Evolutionary conservation across 164 flowering plant species (phyloP), one percentile per base, ranked within the genome.

Genomic region (Tetracentron sinense): DNA sequence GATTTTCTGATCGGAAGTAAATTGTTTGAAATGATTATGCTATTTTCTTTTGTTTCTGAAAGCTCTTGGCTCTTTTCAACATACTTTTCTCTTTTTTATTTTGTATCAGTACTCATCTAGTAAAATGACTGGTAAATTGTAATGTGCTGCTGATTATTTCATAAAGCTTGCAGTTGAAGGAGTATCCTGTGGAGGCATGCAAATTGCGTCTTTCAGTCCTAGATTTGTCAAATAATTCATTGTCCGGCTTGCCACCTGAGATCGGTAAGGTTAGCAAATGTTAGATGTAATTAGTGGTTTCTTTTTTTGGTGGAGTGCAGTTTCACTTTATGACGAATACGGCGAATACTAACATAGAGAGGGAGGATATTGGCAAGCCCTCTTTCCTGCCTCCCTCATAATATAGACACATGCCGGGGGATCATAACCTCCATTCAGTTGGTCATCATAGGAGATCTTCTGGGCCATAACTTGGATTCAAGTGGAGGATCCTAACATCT

Each of bases 171-270:
- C 88, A 94, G 99, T 72, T 95, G 74, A 89, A 81, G 69, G 96
- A 88, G 61, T 91, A 70, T 68, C 96, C 94, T 4, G 89, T 71
- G 62, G 99, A 83, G 78, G 96, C 96, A 42, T 95, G 97, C 86
- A 84, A 79, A 55, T 70, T 95, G 67, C 80, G 61, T 38, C 83
- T 94, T 44, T 86, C 85, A 50, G 84, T 89, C 62, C 78, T 95
- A 56, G 96, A 95, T 80, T 75, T 95, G 70, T 95, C 99, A 54
- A 95, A 95, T 72, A 95, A 95, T 81, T 85, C 96, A 61, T 75
- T 94, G 68, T 74, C 86, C 65, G 92, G 92, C 51, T 77, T 94
- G 68, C 99, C 93, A 52, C 75, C 93, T 52, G 92, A 94, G 73
- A 81, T 91, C 65, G 99, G 99, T 94, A 81, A 72, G 76, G 62